A percentile compares a stretch with the other conserved stretches of the same genome.
phyloP scores from a whole-genome alignment of 306 rosid genomes.

The Vigna angularis region DNA sequence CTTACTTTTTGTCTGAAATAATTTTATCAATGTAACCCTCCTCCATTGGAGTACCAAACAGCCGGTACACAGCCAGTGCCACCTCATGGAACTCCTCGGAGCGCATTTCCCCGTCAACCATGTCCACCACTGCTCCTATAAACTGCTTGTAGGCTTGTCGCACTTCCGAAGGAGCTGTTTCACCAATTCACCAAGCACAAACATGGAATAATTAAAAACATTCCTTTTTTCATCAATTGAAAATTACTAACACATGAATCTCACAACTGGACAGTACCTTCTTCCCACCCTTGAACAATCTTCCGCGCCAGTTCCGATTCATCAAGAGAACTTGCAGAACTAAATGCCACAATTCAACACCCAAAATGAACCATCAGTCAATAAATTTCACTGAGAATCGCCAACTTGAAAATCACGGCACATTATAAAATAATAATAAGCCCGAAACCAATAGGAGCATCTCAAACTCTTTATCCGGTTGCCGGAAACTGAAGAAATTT shows the following conservation, averaged over 20 bases:
- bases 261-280: constrained; percentile 48
- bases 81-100: constrained; percentile 87
- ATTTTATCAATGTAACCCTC: constrained; percentile 46
- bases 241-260: not conserved
- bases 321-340: constrained; percentile 56
- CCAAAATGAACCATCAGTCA: not conserved
- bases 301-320: constrained; percentile 59
- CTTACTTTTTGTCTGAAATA: constrained; percentile 61
- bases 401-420: constrained; percentile 17
- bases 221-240: not conserved
- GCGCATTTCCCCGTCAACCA: constrained; percentile 84
- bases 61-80: constrained; percentile 50
- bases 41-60: constrained; percentile 43
- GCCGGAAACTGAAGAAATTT: not conserved
- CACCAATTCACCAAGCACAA: constrained; percentile 45
- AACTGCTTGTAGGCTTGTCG: constrained; percentile 68
- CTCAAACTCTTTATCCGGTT: not conserved
- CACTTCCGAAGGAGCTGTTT: constrained; percentile 59
- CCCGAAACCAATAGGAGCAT: constrained; percentile 18
- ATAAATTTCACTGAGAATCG: not conserved
- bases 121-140: constrained; percentile 76
- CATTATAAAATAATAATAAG: constrained; percentile 5
- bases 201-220: constrained; percentile 1
- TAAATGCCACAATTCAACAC: constrained; percentile 29
- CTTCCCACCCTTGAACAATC: constrained; percentile 55